phyloP scores from a whole-genome alignment of 176 grass and related monocot genomes.

The Triticum monococcum region DNA sequence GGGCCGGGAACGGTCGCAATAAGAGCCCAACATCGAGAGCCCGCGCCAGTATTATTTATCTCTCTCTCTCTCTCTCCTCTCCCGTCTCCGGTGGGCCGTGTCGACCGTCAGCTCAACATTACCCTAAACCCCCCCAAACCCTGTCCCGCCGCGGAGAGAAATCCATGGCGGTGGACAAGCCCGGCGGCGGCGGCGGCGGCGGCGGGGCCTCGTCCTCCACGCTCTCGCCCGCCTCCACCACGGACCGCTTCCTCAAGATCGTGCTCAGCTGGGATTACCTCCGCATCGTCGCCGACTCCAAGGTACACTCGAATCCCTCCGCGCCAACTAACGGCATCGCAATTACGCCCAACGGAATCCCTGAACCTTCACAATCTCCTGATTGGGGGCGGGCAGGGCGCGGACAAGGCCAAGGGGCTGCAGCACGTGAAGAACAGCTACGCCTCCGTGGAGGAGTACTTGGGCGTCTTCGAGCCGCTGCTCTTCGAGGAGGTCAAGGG shows the following conservation, averaged over 20 bases:
- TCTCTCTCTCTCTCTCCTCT: neutral
- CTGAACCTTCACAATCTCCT: neutral
- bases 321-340: neutral
- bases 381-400: conserved; percentile 30
- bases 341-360: neutral
- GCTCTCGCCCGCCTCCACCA: conserved; percentile 20
- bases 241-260: conserved; percentile 70
- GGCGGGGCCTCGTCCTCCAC: conserved; percentile 5
- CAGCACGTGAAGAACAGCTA: conserved; percentile 65
- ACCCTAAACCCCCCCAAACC: conserved; percentile 4
- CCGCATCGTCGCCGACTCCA: conserved; percentile 63
- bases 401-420: conserved; percentile 38
- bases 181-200: conserved; percentile 24
- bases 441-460: conserved; percentile 69
- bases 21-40: neutral
- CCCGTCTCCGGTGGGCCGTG: neutral
- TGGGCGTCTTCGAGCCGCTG: conserved; percentile 76
- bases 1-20: neutral
- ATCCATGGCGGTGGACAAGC: conserved; percentile 60
- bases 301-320: conserved; percentile 28
- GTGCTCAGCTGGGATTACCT: conserved; percentile 94
- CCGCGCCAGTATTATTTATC: neutral
- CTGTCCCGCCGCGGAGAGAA: neutral
- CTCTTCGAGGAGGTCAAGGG: conserved; percentile 98
- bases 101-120: neutral